phyloP scores from a whole-genome alignment of 2,329 filamentous ascomycete species.

The Magnaporthiopsis incrustans region DNA sequence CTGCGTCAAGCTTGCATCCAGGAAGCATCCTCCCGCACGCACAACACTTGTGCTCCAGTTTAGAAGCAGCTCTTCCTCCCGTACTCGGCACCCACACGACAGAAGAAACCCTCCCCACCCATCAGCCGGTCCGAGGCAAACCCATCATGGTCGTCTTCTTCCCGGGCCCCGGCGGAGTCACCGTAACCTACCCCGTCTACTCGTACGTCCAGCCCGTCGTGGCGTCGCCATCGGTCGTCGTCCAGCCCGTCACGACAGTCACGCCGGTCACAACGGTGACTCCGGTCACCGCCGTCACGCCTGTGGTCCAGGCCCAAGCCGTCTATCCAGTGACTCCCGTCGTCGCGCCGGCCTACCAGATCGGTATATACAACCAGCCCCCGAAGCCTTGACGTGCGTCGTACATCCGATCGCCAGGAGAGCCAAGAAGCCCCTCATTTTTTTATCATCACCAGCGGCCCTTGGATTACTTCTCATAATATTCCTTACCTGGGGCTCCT shows the following conservation, averaged over 20 bases:
- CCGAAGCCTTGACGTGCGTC: not conserved
- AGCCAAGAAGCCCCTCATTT: not conserved
- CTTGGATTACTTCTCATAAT: not conserved
- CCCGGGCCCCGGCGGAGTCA: not conserved
- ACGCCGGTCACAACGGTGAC: not conserved
- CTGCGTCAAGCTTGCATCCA: too few relatives aligned
- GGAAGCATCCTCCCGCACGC: too few relatives aligned
- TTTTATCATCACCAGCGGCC: too few relatives aligned
- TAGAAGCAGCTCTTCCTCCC: too few relatives aligned
- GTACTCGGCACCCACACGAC: too few relatives aligned
- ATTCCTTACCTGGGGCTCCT: too few relatives aligned
- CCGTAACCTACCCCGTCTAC: conserved; percentile 1
- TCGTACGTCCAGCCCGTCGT: not conserved
- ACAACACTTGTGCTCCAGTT: too few relatives aligned
- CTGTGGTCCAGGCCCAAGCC: not conserved
- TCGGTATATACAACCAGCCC: not conserved
- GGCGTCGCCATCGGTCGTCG: conserved; percentile 1
- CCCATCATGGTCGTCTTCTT: not conserved
- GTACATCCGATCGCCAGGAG: not conserved
- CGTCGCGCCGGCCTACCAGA: conserved; percentile 1
- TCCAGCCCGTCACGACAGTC: conserved; percentile 1
- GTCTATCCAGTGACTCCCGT: conserved; percentile 1
- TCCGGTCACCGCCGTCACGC: not conserved
- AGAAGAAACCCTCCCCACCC: too few relatives aligned
- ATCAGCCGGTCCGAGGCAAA: not conserved